These are phyloP conservation scores for Saposhnikovia divaricata DNA, from an alignment of 129 eudicot genomes.

Conservation along the genomic window DNA sequence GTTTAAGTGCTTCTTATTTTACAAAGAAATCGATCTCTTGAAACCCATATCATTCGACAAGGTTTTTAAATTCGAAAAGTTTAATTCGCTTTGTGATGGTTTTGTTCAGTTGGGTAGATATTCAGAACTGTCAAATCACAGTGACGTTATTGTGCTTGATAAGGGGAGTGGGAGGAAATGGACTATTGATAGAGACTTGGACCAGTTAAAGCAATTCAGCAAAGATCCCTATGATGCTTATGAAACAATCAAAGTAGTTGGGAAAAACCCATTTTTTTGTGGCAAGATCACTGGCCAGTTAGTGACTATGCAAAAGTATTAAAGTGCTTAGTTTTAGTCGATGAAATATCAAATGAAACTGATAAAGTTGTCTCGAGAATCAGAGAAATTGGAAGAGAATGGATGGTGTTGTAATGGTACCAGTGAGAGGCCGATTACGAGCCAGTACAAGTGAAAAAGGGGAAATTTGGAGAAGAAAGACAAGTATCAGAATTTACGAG, in stretches of 20 bases:
- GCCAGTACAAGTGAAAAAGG: no score
- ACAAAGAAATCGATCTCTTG: conserved; percentile 75
- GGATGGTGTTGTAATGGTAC: no score
- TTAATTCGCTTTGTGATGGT: conserved; percentile 58
- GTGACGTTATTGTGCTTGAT: conserved; percentile 37
- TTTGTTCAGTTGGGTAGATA: conserved; percentile 59
- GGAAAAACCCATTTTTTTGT: conserved; percentile 90
- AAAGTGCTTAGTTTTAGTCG: conserved; percentile 71
- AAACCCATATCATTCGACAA: conserved; percentile 67
- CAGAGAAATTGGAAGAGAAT: conserved; percentile 34
- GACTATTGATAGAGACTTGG: conserved; percentile 70
- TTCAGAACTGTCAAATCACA: conserved; percentile 42
- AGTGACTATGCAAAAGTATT: conserved; percentile 77
- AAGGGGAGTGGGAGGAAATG: conserved; percentile 94
- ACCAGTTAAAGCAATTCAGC: conserved; percentile 52
- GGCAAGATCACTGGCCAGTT: conserved; percentile 98
- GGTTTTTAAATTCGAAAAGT: conserved; percentile 51
- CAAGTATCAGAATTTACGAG: no score
- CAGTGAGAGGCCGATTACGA: no score
- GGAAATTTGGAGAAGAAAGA: no score
- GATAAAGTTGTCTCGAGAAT: conserved; percentile 65
- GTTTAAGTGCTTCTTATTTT: conserved; percentile 85
- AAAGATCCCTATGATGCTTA: conserved; percentile 28
- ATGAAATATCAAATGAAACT: conserved; percentile 65
- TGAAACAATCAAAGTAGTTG: conserved; percentile 49